Evolutionary conservation across 2,329 filamentous ascomycete genomes (phyloP).

Genomic region (Ascochyta lentis): DNA sequence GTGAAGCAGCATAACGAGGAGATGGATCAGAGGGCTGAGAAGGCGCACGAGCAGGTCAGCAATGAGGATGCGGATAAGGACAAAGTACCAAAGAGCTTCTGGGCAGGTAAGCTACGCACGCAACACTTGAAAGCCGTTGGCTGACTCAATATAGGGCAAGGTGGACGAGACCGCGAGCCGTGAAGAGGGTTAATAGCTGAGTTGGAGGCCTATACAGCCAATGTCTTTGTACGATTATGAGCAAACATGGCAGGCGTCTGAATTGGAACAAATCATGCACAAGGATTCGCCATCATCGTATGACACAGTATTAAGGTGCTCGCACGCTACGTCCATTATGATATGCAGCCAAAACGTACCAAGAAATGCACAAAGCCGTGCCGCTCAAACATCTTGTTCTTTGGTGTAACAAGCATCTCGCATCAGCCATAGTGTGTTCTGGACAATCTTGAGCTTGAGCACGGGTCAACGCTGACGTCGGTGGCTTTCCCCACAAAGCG

Average conservation of each 20-base stretch:
- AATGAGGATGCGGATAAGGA: slow-evolving; percentile 50
- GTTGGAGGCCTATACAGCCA: not conserved
- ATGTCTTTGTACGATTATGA: slow-evolving; percentile 6
- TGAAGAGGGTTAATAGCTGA: slow-evolving; percentile 12
- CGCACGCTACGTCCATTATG: not conserved
- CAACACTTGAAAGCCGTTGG: not conserved
- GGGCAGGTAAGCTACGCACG: slow-evolving; percentile 43
- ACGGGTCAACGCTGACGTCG: slow-evolving; percentile 25
- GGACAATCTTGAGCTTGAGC: slow-evolving; percentile 19
- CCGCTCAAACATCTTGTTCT: not conserved
- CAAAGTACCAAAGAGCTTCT: slow-evolving; percentile 50
- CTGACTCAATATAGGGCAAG: slow-evolving; percentile 33
- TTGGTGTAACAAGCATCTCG: slow-evolving; percentile 6
- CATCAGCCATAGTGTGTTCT: slow-evolving; percentile 4
- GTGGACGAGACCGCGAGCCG: slow-evolving; percentile 34
- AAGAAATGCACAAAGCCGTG: not conserved
- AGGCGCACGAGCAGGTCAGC: slow-evolving; percentile 47
- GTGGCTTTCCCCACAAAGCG: slow-evolving; percentile 32
- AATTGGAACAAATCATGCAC: not conserved
- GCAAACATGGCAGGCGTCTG: not conserved
- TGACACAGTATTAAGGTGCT: not conserved
- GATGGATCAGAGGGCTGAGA: slow-evolving; percentile 52
- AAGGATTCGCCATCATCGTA: not conserved
- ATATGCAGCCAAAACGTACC: not conserved
- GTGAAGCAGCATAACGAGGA: slow-evolving; percentile 55